Percentiles rank a stretch among this genome's conserved stretches.
phyloP scores from a whole-genome alignment of 2,329 filamentous ascomycete genomes.

The Penicillium sp. region DNA sequence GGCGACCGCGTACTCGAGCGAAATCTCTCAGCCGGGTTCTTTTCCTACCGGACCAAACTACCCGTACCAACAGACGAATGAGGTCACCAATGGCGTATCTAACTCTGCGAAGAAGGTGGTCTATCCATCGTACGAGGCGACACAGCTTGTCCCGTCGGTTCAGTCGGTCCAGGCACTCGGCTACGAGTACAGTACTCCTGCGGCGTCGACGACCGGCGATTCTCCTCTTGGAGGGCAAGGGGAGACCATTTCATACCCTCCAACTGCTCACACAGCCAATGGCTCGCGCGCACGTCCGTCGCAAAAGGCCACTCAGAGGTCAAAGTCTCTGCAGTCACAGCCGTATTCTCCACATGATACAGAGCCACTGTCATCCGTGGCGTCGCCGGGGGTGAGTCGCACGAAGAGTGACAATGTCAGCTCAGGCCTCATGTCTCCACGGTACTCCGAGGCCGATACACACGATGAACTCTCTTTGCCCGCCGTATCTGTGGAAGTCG shows the following conservation, averaged over 20 bases:
- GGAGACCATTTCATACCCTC: not conserved
- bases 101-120: not conserved
- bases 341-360: slow-evolving; percentile 41
- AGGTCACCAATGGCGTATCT: not conserved
- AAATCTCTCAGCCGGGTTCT: slow-evolving; percentile 17
- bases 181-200: slow-evolving; percentile 13
- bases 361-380: slow-evolving; percentile 39
- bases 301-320: slow-evolving; percentile 19
- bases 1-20: slow-evolving; percentile 11
- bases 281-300: not conserved
- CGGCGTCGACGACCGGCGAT: slow-evolving; percentile 2
- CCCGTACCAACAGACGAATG: slow-evolving; percentile 1
- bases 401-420: slow-evolving; percentile 23
- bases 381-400: slow-evolving; percentile 24
- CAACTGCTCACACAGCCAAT: not conserved
- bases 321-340: slow-evolving; percentile 27
- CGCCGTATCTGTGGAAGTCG: slow-evolving; percentile 21
- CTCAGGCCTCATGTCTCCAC: slow-evolving; percentile 8
- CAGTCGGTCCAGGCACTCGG: not conserved
- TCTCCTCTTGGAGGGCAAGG: not conserved
- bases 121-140: slow-evolving; percentile 2
- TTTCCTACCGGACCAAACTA: slow-evolving; percentile 12
- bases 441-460: slow-evolving; percentile 22
- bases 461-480: slow-evolving; percentile 31
- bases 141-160: slow-evolving; percentile 7